Evolutionary conservation across 2,329 filamentous ascomycete genomes (phyloP).

Genomic region (Exophiala mesophila): DNA sequence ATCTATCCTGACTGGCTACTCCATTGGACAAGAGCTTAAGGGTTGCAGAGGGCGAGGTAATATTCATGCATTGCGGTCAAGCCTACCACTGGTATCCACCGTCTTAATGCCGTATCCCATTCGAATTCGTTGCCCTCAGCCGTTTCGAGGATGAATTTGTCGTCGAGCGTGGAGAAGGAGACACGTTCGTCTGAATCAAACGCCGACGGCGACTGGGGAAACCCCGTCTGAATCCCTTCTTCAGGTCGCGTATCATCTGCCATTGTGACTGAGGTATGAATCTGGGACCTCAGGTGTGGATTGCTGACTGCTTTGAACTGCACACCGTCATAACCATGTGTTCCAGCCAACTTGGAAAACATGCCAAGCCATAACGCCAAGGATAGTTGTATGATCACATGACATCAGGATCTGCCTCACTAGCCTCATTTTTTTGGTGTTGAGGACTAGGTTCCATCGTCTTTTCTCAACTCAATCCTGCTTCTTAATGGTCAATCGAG

Average conservation of each 20-base stretch:
- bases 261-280: slow-evolving; percentile 10
- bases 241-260: slow-evolving; percentile 13
- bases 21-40: slow-evolving; percentile 14
- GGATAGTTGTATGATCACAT: no score
- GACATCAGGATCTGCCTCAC: no score
- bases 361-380: neutral
- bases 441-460: no score
- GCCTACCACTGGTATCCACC: slow-evolving; percentile 67
- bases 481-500: no score
- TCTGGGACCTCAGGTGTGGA: neutral
- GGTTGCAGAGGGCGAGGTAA: slow-evolving; percentile 10
- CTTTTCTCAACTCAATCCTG: no score
- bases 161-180: slow-evolving; percentile 77
- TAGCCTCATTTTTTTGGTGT: no score
- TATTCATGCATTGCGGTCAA: slow-evolving; percentile 6
- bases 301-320: no score
- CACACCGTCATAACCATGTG: no score
- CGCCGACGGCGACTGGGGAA: slow-evolving; percentile 55
- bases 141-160: slow-evolving; percentile 77
- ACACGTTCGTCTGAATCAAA: slow-evolving; percentile 78
- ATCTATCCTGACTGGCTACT: slow-evolving; percentile 18
- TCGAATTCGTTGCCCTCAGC: slow-evolving; percentile 82
- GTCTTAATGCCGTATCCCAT: slow-evolving; percentile 65
- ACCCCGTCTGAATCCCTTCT: slow-evolving; percentile 28
- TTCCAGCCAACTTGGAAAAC: slow-evolving; percentile 1